Percentiles rank a stretch among this genome's conserved stretches.
These are phyloP conservation scores for Ascocoryne sarcoides DNA, from an alignment of 2,329 filamentous ascomycete genomes.

Conservation along the genomic window DNA sequence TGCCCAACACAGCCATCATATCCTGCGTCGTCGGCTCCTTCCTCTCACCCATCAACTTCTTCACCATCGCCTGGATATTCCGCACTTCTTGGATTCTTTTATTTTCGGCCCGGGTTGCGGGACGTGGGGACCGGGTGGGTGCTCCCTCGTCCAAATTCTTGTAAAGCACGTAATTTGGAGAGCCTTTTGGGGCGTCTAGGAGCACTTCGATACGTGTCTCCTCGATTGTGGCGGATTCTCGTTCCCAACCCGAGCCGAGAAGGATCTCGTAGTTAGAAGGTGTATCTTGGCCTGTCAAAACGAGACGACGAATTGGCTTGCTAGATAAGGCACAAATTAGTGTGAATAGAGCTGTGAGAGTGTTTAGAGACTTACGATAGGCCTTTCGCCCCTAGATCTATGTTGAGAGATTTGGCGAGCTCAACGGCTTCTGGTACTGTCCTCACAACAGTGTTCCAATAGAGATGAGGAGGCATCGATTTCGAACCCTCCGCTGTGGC, in stretches of 20 bases:
- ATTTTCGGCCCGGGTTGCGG: background rate
- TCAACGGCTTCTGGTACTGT: background rate
- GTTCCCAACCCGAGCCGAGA: background rate
- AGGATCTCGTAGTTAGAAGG: background rate
- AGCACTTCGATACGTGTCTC: background rate
- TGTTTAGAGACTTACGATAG: background rate
- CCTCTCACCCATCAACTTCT: background rate
- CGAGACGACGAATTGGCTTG: background rate
- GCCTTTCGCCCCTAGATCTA: background rate
- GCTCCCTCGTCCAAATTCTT: background rate
- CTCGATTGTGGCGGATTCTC: background rate
- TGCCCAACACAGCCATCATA: background rate
- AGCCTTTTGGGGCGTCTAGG: background rate
- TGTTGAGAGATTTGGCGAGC: background rate
- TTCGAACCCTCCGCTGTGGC: no score
- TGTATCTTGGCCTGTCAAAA: background rate
- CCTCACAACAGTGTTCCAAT: background rate
- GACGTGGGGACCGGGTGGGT: background rate
- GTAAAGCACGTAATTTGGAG: background rate
- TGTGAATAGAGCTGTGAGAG: background rate
- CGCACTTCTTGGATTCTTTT: background rate
- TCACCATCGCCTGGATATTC: background rate
- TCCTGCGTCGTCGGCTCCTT: background rate
- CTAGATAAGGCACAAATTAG: background rate
- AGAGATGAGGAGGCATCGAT: no score